Base-by-base conservation (phyloP, 805 yeast species). In the Candida piceae region DNA sequence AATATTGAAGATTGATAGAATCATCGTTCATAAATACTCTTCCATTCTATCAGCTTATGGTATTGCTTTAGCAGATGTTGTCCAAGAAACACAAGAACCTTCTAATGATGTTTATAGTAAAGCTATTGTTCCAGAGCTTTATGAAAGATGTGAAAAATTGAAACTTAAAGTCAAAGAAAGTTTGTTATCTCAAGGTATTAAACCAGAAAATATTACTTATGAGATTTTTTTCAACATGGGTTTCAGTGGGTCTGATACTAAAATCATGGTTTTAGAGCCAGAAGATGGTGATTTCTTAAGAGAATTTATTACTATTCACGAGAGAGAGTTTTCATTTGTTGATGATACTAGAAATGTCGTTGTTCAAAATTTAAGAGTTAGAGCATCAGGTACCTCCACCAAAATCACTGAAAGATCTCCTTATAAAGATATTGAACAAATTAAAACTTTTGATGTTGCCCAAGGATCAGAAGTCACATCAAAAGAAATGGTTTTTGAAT, bases 231-330 rank as follows among this genome's bases (percentile, higher is more conserved):
- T 88, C 43, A 88, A 88, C 54, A 64, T 88, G 69, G 71, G 94
- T 51, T 89, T 84, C 55, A 76, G 76, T 43, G 96, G 96, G 7
- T 82, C 95, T n/a, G 96, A 89, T 52, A 83, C 96, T 3, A 79
- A 83, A 27, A 62, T 89, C 44, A 82, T 88, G 84, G 76, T 84
- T n/a, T 41, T 43, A 63, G 64, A n/a, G 31, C 57, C 52, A 27
- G 33, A 29, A 6, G 56, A 46, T 8, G 32, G 26, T 5, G 62
- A 64, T 20, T 74, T 70, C 46, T 49, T 56, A n/a, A 49, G 56
- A 12, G 60, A 65, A 34, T 83, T 81, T 49, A 58, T 71, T 21
- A 60, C 62, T n/a, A 60, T 63, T 30, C 89, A 82, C 50, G 64
- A 70, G 45, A 67, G 74, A 44, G 88, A 83, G 54, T 83, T 81